phyloP scores from a whole-genome alignment of 305 asterid genomes.

The Plantago lanceolata region DNA sequence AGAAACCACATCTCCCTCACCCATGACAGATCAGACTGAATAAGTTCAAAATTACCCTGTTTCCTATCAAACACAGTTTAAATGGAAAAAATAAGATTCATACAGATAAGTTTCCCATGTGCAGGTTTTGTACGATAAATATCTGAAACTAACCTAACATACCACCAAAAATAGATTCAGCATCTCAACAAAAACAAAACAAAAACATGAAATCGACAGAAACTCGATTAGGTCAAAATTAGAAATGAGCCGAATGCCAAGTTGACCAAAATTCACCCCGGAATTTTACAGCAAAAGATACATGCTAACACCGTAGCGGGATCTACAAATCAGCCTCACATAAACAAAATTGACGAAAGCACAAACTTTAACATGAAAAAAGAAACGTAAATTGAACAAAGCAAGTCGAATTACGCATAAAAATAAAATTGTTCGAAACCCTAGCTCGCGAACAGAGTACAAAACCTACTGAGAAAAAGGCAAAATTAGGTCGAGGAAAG shows the following conservation, averaged over 20 bases:
- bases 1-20: conserved; percentile 45
- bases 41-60: neutral
- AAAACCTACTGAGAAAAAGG: neutral
- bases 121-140: neutral
- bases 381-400: neutral
- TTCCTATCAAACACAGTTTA: neutral
- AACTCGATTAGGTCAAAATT: neutral
- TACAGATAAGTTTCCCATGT: neutral
- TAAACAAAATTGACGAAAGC: conserved; percentile 6
- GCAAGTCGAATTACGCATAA: conserved; percentile 10
- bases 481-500: neutral
- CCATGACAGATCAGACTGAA: conserved; percentile 42
- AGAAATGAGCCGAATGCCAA: neutral
- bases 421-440: conserved; percentile 27
- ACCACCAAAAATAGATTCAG: neutral
- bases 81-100: conserved; percentile 5
- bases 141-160: neutral
- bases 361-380: conserved; percentile 3
- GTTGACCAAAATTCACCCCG: neutral
- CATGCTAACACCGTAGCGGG: conserved; percentile 8
- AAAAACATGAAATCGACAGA: neutral
- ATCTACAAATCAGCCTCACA: neutral
- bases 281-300: neutral
- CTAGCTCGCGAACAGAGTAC: conserved; percentile 24
- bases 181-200: neutral